Conservation (phyloP, 2,329 filamentous ascomycete genomes). For the Nigrospora oryzae region DNA sequence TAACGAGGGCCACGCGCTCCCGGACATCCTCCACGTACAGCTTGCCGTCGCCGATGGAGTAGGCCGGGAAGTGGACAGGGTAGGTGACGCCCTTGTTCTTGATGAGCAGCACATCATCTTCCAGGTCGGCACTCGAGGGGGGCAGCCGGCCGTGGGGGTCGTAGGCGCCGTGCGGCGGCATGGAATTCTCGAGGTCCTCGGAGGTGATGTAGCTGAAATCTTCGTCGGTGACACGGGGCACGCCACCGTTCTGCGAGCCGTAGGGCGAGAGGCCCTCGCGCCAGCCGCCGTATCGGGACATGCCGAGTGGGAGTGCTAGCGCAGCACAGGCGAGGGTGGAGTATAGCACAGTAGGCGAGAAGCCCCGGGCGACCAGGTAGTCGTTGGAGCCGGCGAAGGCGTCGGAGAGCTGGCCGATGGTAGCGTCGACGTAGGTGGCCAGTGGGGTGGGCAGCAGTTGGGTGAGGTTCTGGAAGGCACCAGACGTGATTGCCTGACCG, state of each 20-base stretch:
- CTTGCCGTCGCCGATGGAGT: slow-evolving; percentile 67
- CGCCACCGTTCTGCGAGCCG: slow-evolving; percentile 34
- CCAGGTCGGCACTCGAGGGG: slow-evolving; percentile 26
- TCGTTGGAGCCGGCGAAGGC: slow-evolving; percentile 39
- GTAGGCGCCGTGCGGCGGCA: slow-evolving; percentile 28
- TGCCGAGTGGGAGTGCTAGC: slow-evolving; percentile 40
- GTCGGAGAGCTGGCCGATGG: slow-evolving; percentile 38
- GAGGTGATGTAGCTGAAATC: slow-evolving; percentile 81
- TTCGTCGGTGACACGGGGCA: slow-evolving; percentile 61
- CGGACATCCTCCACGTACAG: slow-evolving; percentile 58
- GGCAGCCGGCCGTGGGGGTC: slow-evolving; percentile 25
- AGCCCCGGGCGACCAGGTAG: slow-evolving; percentile 43
- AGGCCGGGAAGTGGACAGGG: slow-evolving; percentile 65
- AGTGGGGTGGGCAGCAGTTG: slow-evolving; percentile 37
- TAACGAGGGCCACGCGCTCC: slow-evolving; percentile 57
- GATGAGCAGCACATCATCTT: slow-evolving; percentile 64
- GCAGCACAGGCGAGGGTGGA: slow-evolving; percentile 39
- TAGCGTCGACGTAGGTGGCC: slow-evolving; percentile 46
- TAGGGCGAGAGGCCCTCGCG: slow-evolving; percentile 43
- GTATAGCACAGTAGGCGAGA: slow-evolving; percentile 40
- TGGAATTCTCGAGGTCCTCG: slow-evolving; percentile 52
- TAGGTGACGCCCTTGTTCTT: slow-evolving; percentile 60
- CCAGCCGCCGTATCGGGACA: slow-evolving; percentile 45
- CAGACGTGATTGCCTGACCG: slow-evolving; percentile 43
- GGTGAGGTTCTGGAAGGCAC: slow-evolving; percentile 53